phyloP scores from a whole-genome alignment of 768 basidiomycete genomes.

The Calvatia gigantea region DNA sequence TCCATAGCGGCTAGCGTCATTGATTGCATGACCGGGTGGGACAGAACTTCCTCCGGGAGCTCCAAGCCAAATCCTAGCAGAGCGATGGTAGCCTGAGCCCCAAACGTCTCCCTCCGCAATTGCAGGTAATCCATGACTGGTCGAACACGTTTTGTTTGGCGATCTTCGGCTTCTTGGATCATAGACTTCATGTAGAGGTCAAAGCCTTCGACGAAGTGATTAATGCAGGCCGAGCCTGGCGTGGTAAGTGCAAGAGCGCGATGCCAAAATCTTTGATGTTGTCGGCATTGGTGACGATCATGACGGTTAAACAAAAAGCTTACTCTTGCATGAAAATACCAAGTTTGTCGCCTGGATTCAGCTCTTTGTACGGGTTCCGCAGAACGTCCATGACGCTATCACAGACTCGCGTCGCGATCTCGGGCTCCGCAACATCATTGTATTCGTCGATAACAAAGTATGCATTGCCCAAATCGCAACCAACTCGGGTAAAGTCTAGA shows the following conservation, averaged over 20 bases:
- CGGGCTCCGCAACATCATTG: constrained; percentile 16
- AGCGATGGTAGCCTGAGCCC: constrained; percentile 15
- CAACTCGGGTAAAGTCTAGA: constrained; percentile 7
- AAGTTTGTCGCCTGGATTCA: constrained; percentile 16
- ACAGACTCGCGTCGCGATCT: constrained; percentile 12
- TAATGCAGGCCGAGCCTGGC: constrained; percentile 8
- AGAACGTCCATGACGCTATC: constrained; percentile 21
- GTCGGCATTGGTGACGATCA: background rate
- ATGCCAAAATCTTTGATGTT: constrained; percentile 15
- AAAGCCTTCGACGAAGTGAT: constrained; percentile 17
- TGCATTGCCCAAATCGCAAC: constrained; percentile 20
- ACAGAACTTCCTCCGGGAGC: constrained; percentile 20
- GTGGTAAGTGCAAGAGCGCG: constrained; percentile 12
- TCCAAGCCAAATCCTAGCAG: constrained; percentile 19
- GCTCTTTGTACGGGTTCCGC: constrained; percentile 18
- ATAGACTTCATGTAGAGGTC: constrained; percentile 17
- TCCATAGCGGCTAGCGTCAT: constrained; percentile 16
- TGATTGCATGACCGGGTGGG: constrained; percentile 15
- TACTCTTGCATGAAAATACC: constrained; percentile 9
- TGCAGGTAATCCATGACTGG: constrained; percentile 16
- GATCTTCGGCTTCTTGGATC: constrained; percentile 17
- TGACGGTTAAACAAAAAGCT: background rate
- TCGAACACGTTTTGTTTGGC: constrained; percentile 9
- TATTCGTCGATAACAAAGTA: constrained; percentile 22
- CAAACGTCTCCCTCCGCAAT: constrained; percentile 17